These are phyloP conservation scores for Colletotrichum plurivorum DNA, from an alignment of 2,329 filamentous ascomycete genomes.

Conservation along the genomic window DNA sequence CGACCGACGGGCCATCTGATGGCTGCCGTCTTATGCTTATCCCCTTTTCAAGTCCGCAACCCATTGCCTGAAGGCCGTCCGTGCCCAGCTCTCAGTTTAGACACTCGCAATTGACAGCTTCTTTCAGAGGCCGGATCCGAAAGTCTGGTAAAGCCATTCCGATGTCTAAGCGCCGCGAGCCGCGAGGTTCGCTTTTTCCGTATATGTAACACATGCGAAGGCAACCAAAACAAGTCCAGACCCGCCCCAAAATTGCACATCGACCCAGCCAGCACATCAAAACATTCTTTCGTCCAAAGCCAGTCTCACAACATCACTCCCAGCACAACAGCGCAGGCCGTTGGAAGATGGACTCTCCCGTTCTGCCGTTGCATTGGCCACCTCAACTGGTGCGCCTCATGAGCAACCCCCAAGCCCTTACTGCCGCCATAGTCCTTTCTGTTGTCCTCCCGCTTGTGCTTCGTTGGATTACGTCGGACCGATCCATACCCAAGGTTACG, in stretches of 20 bases:
- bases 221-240: background rate
- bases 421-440: background rate
- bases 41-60: background rate
- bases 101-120: background rate
- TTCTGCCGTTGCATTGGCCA: background rate
- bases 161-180: too few relatives aligned
- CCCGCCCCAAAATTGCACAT: background rate
- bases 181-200: background rate
- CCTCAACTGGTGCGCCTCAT: conserved; percentile 5
- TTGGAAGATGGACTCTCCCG: conserved; percentile 17
- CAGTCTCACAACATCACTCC: background rate
- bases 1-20: background rate
- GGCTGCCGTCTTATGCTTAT: background rate
- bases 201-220: background rate
- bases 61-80: background rate
- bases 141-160: background rate
- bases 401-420: background rate
- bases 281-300: background rate
- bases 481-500: conserved; percentile 18
- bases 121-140: background rate
- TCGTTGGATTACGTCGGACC: background rate
- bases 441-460: background rate
- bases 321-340: background rate
- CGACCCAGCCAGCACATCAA: background rate
- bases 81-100: background rate